phyloP scores from a whole-genome alignment of 2,329 filamentous ascomycete genomes.

The Sphaerulina vaccinii region DNA sequence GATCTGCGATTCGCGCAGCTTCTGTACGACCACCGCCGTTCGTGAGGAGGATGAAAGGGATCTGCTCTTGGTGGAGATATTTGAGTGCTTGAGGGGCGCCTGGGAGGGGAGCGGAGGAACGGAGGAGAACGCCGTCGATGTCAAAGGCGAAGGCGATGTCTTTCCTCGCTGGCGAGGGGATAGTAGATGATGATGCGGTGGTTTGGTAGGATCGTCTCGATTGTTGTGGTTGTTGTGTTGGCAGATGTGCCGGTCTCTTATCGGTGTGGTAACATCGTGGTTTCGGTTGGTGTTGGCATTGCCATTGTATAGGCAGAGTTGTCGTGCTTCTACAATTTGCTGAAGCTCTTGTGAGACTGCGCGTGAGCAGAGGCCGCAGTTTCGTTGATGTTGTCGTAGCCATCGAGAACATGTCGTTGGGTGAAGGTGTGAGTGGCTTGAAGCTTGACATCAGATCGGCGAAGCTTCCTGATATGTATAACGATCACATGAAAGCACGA shows the following conservation, averaged over 20 bases:
- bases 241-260: too few relatives aligned
- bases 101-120: conserved; percentile 74
- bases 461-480: not conserved
- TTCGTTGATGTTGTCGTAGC: conserved; percentile 2
- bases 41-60: conserved; percentile 92
- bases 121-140: conserved; percentile 94
- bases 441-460: not conserved
- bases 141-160: conserved; percentile 59
- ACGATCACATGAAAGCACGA: not conserved
- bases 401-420: not conserved
- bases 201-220: conserved; percentile 6
- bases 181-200: not conserved
- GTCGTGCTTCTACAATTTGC: too few relatives aligned
- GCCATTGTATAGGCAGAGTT: not conserved
- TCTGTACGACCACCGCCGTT: conserved; percentile 92
- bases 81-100: conserved; percentile 72
- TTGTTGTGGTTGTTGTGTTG: not conserved
- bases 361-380: not conserved
- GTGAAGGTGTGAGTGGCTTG: not conserved
- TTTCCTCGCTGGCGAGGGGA: not conserved
- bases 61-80: conserved; percentile 69
- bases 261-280: too few relatives aligned
- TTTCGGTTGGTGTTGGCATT: too few relatives aligned
- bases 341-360: too few relatives aligned
- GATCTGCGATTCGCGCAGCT: conserved; percentile 66